Evolutionary conservation across 176 grass and related monocot species (phyloP).

Genomic region (sorghum (Sorghum bicolor)): DNA sequence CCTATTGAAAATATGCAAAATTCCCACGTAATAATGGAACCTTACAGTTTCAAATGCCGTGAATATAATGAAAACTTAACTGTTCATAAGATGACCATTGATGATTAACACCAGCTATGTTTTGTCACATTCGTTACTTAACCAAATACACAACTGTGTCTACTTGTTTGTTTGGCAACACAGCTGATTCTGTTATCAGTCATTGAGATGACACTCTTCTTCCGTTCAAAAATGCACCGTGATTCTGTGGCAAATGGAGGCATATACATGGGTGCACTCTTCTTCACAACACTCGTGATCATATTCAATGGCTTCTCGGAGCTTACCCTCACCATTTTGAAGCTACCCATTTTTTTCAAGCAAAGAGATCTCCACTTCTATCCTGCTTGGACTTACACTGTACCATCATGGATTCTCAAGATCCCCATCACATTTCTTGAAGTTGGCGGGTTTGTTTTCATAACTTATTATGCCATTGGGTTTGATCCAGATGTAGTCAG

Average conservation of each 20-base stretch:
- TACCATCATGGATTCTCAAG: conserved; percentile 20
- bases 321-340: conserved; percentile 3
- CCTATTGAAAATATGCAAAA: not conserved
- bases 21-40: not conserved
- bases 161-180: not conserved
- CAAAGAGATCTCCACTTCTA: conserved; percentile 4
- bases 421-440: conserved; percentile 23
- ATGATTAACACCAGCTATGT: not conserved
- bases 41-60: not conserved
- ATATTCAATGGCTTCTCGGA: conserved; percentile 25
- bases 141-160: not conserved
- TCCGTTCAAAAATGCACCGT: not conserved
- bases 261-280: not conserved
- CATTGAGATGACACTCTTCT: conserved; percentile 16
- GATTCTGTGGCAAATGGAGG: not conserved
- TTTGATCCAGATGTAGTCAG: conserved; percentile 16
- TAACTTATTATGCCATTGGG: conserved; percentile 8
- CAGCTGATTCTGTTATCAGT: not conserved
- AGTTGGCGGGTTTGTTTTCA: not conserved
- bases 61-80: not conserved
- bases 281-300: not conserved
- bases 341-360: conserved; percentile 20
- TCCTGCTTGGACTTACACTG: conserved; percentile 10
- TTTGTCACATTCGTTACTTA: not conserved
- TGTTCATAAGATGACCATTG: not conserved